Percentiles rank a stretch among this genome's conserved stretches.
These are phyloP conservation scores for Quercus cerris DNA, from an alignment of 306 rosid genomes.

Conservation along the genomic window DNA sequence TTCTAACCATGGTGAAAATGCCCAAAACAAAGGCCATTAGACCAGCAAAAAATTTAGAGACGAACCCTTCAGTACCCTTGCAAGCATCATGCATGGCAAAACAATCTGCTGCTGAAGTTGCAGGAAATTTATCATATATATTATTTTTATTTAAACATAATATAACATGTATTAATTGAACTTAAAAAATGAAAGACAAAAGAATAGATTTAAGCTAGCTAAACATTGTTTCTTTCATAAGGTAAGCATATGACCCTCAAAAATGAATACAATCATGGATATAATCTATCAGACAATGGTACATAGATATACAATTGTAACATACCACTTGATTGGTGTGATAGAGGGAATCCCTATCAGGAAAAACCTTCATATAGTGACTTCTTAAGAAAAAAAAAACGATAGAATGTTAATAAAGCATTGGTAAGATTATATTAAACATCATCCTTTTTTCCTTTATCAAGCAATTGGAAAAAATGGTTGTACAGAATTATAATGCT, in stretches of 20 bases:
- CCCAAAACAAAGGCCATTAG: constrained; percentile 81
- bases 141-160: neutral
- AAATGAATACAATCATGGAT: neutral
- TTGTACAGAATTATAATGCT: neutral
- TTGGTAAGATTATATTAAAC: neutral
- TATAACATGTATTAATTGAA: neutral
- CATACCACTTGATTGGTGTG: neutral
- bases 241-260: neutral
- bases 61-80: constrained; percentile 46
- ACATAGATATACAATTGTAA: neutral
- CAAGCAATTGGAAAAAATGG: neutral
- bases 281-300: neutral
- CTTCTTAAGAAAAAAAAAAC: neutral
- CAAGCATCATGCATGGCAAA: constrained; percentile 30
- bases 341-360: neutral
- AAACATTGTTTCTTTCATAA: neutral
- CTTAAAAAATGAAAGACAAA: neutral
- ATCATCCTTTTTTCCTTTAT: neutral
- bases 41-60: constrained; percentile 55
- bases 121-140: neutral
- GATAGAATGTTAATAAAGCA: neutral
- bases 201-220: neutral
- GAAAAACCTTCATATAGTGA: neutral
- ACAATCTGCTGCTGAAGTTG: constrained; percentile 24
- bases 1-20: constrained; percentile 64